These are phyloP conservation scores for Jacaranda mimosifolia DNA, from an alignment of 257 asterid species.

Conservation along the genomic window DNA sequence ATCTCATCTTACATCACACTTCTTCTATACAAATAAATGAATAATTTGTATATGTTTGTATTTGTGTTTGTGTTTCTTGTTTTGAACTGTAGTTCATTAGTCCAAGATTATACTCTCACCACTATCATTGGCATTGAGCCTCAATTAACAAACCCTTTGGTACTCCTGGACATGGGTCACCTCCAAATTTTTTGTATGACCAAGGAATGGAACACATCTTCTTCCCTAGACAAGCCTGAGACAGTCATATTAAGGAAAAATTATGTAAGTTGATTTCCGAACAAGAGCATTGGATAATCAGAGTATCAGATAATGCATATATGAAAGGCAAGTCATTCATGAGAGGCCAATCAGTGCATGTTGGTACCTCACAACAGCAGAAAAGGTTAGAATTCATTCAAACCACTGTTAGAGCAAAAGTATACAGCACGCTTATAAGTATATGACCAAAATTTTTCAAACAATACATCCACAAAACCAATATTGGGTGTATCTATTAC, in stretches of 20 bases:
- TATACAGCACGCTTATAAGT: too few species aligned
- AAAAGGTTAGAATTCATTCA: too few species aligned
- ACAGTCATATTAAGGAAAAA: conserved; percentile 9
- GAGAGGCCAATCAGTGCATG: too few species aligned
- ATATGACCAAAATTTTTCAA: too few species aligned
- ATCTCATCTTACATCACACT: not conserved
- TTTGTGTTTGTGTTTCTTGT: conserved; percentile 12
- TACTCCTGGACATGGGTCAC: conserved; percentile 67
- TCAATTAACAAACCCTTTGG: conserved; percentile 55
- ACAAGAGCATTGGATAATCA: too few species aligned
- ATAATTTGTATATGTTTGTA: conserved; percentile 6
- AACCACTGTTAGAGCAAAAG: too few species aligned
- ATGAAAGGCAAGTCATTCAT: too few species aligned
- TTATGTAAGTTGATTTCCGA: not conserved
- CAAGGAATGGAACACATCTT: conserved; percentile 52
- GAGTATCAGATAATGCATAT: too few species aligned
- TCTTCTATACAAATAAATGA: not conserved
- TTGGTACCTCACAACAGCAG: too few species aligned
- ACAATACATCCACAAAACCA: too few species aligned
- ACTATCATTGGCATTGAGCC: conserved; percentile 56
- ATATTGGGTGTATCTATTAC: too few species aligned
- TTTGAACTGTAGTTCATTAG: conserved; percentile 16
- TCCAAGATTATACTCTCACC: not conserved
- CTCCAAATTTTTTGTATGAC: conserved; percentile 55
- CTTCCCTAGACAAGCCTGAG: conserved; percentile 72